These are phyloP conservation scores for Phanerochaete carnosa DNA, from an alignment of 768 basidiomycete species.

Conservation along the genomic window DNA sequence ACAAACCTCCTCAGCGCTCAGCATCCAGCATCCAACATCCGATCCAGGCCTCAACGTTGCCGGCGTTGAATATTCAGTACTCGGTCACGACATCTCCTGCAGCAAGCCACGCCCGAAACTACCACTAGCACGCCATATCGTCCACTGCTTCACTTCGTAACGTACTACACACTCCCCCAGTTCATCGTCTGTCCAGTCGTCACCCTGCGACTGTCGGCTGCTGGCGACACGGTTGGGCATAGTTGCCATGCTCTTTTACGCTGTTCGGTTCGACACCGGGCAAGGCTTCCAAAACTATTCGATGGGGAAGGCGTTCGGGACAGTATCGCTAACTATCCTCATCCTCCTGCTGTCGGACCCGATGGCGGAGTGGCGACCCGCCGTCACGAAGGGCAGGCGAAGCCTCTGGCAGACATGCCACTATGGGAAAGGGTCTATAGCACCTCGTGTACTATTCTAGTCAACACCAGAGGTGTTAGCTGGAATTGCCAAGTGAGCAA, in stretches of 20 bases:
- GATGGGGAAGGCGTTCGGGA: background rate
- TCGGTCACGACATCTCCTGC: too few relatives aligned
- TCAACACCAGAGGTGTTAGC: constrained; percentile 15
- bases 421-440: constrained; percentile 4
- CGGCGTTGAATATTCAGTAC: too few relatives aligned
- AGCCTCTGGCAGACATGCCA: background rate
- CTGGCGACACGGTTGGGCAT: background rate
- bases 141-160: background rate
- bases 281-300: background rate
- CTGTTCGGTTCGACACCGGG: background rate
- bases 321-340: background rate
- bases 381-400: background rate
- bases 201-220: background rate
- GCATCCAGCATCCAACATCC: too few relatives aligned
- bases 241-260: background rate
- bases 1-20: too few relatives aligned
- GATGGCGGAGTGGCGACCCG: too few relatives aligned
- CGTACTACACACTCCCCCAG: background rate
- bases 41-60: too few relatives aligned
- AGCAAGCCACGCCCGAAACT: too few relatives aligned
- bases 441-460: constrained; percentile 6
- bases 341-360: background rate
- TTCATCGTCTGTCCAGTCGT: background rate
- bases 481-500: constrained; percentile 15
- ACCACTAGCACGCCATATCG: too few relatives aligned